phyloP scores from a whole-genome alignment of 176 grass and related monocot species.

The Pontederia paniculata region DNA sequence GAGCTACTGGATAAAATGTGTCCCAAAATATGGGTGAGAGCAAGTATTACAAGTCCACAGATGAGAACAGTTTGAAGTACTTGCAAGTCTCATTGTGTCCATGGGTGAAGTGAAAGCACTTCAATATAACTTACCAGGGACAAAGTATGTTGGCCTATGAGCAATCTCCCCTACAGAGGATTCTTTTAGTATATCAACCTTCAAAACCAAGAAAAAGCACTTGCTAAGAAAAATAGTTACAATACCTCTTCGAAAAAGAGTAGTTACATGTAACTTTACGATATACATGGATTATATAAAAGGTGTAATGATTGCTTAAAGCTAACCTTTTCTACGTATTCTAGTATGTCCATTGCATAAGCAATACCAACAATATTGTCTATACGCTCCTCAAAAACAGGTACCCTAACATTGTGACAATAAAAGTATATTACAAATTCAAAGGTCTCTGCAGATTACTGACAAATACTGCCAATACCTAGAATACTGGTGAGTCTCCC shows the following conservation, averaged over 20 bases:
- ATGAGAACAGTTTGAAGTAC: too few species aligned
- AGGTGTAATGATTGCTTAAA: slow-evolving; percentile 10
- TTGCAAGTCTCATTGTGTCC: too few species aligned
- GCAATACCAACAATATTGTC: slow-evolving; percentile 99
- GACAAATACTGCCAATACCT: slow-evolving; percentile 40
- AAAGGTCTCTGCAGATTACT: neutral
- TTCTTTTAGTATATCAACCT: slow-evolving; percentile 86
- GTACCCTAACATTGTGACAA: slow-evolving; percentile 59
- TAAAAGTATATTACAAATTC: slow-evolving; percentile 13
- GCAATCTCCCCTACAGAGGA: slow-evolving; percentile 75
- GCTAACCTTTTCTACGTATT: slow-evolving; percentile 83
- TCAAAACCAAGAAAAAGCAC: slow-evolving; percentile 29
- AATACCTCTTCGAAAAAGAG: too few species aligned
- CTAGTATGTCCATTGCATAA: slow-evolving; percentile 99
- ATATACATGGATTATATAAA: slow-evolving; percentile 3
- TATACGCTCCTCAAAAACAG: slow-evolving; percentile 96
- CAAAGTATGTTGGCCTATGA: slow-evolving; percentile 90
- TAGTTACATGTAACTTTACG: neutral
- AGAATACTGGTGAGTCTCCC: slow-evolving; percentile 94
- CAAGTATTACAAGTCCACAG: too few species aligned
- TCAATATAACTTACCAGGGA: slow-evolving; percentile 39
- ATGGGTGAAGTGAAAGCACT: neutral
- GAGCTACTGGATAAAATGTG: too few species aligned
- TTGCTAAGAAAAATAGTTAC: neutral
- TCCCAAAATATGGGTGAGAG: too few species aligned